Percentiles rank a stretch among this genome's conserved stretches.
These are phyloP conservation scores for Arxiozyma heterogenica DNA, from an alignment of 1,139 yeast genomes.

Conservation along the genomic window DNA sequence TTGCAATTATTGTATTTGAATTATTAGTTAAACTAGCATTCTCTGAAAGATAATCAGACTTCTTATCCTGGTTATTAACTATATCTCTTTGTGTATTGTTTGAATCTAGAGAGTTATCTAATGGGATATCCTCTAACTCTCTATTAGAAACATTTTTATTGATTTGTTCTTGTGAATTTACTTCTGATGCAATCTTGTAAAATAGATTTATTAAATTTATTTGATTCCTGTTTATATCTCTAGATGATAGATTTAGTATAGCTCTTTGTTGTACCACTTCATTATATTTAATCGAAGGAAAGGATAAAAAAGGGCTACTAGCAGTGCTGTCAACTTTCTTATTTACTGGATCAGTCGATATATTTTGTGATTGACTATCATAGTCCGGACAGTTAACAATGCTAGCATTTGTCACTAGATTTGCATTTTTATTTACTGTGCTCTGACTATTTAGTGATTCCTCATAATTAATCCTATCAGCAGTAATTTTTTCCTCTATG, in stretches of 20 bases:
- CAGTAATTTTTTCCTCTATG: not conserved
- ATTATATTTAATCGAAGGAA: not conserved
- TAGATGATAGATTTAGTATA: not conserved
- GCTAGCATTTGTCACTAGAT: not conserved
- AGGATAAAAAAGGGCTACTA: not conserved
- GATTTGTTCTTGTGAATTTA: not conserved
- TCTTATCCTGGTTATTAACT: not conserved
- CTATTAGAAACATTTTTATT: not conserved
- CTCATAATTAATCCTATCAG: not conserved
- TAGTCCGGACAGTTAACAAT: not conserved
- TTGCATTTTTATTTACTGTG: too few species aligned
- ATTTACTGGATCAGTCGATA: not conserved
- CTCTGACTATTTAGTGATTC: not conserved
- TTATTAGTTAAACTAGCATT: conserved; percentile 4
- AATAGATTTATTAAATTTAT: conserved; percentile 4
- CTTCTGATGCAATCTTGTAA: conserved; percentile 3
- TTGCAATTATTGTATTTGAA: conserved; percentile 5
- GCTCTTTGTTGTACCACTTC: not conserved
- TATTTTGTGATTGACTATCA: not conserved
- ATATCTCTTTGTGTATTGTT: not conserved
- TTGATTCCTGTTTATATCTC: not conserved
- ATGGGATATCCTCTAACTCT: not conserved
- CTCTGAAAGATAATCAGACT: conserved; percentile 1
- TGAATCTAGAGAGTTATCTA: not conserved
- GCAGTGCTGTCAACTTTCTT: not conserved